Evolutionary conservation across 208 protist species (phyloP), one percentile per base, ranked within the genome.

Genomic region (Leishmania aethiopica): DNA sequence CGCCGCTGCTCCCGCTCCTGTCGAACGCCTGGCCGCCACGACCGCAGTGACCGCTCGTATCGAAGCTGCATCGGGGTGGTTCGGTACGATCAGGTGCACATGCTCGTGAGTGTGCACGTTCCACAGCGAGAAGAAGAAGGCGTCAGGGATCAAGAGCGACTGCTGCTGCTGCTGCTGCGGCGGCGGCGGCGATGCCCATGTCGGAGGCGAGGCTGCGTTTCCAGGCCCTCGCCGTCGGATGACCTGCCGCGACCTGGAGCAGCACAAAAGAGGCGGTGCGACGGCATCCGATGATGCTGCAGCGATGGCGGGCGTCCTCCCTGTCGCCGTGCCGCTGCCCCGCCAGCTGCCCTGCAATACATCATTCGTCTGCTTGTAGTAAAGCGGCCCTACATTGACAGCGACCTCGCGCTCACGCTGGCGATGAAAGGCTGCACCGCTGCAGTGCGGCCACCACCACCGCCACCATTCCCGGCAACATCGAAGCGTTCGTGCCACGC

Each of bases 111-210:
- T 91, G 35, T 81, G 42, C 10, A 82, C 72, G 75, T 95, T 87
- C 86, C 89, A 93, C 0, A 92, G 8, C 13, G 85, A 85, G 19
- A 93, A 79, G 55, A 91, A 95, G 47, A 93, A 80, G 57, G 90
- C 89, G 69, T 90, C 88, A 13, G 89, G 89, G 19, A 91, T 81
- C 67, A 71, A 67, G 28, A 87, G 62, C 69, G 51, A 59, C 64
- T 10, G 37, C 42, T 45, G 42, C 42, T 3, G 42, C 42, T 6
- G 42, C 42, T 3, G 42, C 42, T 0, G 42, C 70, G 78, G 57
- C 25, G 28, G 22, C n/a, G 7, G 19, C 22, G 51, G 2, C 49
- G 55, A 57, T 17, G 57, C 4, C 55, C 32, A 35, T 37, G 37
- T 62, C 49, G 53, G 28, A 37, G 66, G 28, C 19, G 35, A 45